A percentile compares a stretch with the other conserved stretches of the same genome.
These are phyloP conservation scores for Xylariaceae sp. DNA, from an alignment of 2,329 filamentous ascomycete species.

Conservation along the genomic window DNA sequence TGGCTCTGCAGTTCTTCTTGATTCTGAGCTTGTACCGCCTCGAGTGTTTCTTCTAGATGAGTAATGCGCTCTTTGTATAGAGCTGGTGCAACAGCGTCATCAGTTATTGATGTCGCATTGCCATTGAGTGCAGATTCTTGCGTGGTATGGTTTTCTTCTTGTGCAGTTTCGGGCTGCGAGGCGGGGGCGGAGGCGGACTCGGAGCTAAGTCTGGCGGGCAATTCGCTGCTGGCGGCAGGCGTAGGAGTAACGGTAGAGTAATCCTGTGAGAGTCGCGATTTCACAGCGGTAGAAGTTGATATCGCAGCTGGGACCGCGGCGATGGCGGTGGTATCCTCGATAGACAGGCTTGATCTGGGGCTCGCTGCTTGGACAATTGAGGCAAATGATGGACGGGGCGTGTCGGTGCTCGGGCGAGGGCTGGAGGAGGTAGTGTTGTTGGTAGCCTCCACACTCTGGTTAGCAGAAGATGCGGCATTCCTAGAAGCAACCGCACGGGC, in stretches of 20 bases:
- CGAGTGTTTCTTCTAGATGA: constrained; percentile 34
- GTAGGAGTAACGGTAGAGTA: background rate
- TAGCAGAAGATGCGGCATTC: constrained; percentile 44
- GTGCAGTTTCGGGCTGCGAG: constrained; percentile 16
- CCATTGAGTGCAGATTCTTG: background rate
- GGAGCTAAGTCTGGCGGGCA: constrained; percentile 9
- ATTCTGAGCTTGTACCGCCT: constrained; percentile 47
- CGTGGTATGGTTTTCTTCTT: background rate
- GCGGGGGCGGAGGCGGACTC: constrained; percentile 13
- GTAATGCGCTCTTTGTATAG: constrained; percentile 38
- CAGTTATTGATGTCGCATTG: background rate
- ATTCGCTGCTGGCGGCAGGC: background rate
- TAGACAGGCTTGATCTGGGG: constrained; percentile 21
- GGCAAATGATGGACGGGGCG: constrained; percentile 17
- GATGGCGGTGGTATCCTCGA: constrained; percentile 17
- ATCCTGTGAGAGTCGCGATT: background rate
- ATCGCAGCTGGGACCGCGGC: constrained; percentile 8
- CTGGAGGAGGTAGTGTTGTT: constrained; percentile 34
- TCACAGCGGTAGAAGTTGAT: background rate
- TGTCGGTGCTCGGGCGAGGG: constrained; percentile 39
- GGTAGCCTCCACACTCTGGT: constrained; percentile 33
- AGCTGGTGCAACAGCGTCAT: constrained; percentile 21
- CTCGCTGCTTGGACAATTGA: constrained; percentile 8
- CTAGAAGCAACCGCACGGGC: constrained; percentile 81
- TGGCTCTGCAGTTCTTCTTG: constrained; percentile 80